Base-by-base conservation (phyloP, 2,329 filamentous ascomycete species). In the Aurifilum marmelostoma region DNA sequence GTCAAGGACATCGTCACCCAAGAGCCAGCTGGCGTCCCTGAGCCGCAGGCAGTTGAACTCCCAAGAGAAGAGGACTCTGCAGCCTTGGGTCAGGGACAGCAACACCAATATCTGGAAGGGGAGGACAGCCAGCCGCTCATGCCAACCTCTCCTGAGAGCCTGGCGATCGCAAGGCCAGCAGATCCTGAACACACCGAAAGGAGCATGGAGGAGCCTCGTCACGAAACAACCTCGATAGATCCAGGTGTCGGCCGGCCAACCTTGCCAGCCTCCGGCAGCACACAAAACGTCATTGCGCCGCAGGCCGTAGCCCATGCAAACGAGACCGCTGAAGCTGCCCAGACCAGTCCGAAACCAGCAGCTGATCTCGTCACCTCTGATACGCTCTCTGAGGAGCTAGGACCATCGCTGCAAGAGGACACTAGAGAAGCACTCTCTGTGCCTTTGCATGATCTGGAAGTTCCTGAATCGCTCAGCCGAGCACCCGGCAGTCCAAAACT, bases 91-190 rank as follows among this genome's bases (percentile, higher is more conserved):
- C 37, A 12, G 47, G 39, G 54, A 16, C 62, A 52, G 47, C 43
- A 54, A 14, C 29, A 52, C 3, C 12, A 27, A 34, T 72, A 39
- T 65, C 65, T 11, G 59, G 70, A 60, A 16, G 74, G 32, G 9
- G 52, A 56, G 24, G 52, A 16, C 24, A 5, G 2, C 18, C 29
- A 18, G 24, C n/a, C 50, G 16, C 18, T 32, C 16, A 9, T 21
- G 11, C 29, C 34, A n/a, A 21, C 43, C 14, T 37, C 47, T n/a
- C n/a, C n/a, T 5, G n/a, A 37, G 9, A 27, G 24, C 50, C 41
- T 60, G 60, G 63, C 52, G 24, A 14, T n/a, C 21, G 24, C 63
- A 4, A 56, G 32, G n/a, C 47, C 54, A 32, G 43, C 18, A n/a
- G 64, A 64, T 8, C 47, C 50, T 16, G 67, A 65, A 18, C 2